Base-by-base conservation (phyloP, 2,329 filamentous ascomycete genomes). In the Xylaria sp. region DNA sequence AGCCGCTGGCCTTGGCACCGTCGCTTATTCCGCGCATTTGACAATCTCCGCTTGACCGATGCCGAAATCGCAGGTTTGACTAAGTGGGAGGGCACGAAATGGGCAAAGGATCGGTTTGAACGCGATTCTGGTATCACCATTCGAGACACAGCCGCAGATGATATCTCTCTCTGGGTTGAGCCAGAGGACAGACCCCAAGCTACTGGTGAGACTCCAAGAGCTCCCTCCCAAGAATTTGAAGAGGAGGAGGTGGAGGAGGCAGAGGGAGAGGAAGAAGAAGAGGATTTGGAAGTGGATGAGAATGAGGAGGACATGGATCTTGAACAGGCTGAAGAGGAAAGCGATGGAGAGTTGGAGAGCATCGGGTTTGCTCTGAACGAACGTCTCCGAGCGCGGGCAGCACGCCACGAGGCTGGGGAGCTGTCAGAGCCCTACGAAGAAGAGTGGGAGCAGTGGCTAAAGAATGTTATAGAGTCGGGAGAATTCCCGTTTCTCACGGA, bases 81-180 rank as follows among this genome's bases (percentile, higher is more conserved):
- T 67, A 91, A 92, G 76, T 95, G 92, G 92, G 92, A 94, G 82
- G 92, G 92, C 66, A 94, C 92, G 10, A 89, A 90, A 70, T 94
- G 92, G 92, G 92, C 92, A 69, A 91, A 93, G 77, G 91, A 94
- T 77, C 88, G 92, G 63, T 95, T 90, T 77, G 92, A 95, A 82
- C 86, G 86, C 66, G 92, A 94, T 76, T 91, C 93, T 75, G 89
- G 89, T 40, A 85, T 92, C 67, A 81, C 81, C 35, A 93, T 95
- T 70, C 80, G 82, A 57, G 92, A 95, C 76, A 93, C 92, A 5
- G 90, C 91, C 1, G 87, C 87, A 60, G 90, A 92, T 74, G 90
- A 87, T 27, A 90, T 94, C 66, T 81, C 83, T 3, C 85, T 87
- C 68, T 93, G 86, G 86, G 82, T 89, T 25, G 84, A 86, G 63